phyloP scores from a whole-genome alignment of 2,329 filamentous ascomycete species.

The Uncinocarpus reesii region DNA sequence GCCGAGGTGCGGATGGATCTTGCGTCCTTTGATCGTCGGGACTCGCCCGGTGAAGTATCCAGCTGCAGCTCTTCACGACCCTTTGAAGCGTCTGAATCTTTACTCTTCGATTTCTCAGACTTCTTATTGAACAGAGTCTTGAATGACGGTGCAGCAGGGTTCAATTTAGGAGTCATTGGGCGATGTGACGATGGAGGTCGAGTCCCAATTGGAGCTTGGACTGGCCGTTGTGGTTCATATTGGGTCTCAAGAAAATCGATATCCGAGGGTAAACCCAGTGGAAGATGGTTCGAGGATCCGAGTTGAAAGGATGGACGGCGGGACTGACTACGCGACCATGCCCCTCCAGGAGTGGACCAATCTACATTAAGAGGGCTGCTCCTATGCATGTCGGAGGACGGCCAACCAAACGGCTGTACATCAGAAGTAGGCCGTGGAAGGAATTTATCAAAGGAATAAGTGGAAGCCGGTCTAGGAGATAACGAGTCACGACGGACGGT shows the following conservation, averaged over 20 bases:
- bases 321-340: conserved; percentile 69
- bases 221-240: conserved; percentile 42
- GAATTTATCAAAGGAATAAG: conserved; percentile 45
- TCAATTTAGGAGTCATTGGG: conserved; percentile 53
- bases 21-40: conserved; percentile 37
- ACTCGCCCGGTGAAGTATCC: conserved; percentile 34
- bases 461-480: conserved; percentile 42
- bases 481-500: conserved; percentile 35
- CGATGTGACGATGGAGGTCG: conserved; percentile 53
- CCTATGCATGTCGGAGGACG: conserved; percentile 45
- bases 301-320: conserved; percentile 70
- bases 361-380: conserved; percentile 44
- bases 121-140: conserved; percentile 57
- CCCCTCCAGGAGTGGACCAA: conserved; percentile 43
- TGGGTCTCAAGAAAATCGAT: conserved; percentile 39
- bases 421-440: conserved; percentile 70
- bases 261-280: conserved; percentile 45
- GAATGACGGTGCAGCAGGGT: conserved; percentile 83
- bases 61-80: conserved; percentile 21
- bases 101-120: conserved; percentile 29
- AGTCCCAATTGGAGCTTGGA: conserved; percentile 66
- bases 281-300: conserved; percentile 57
- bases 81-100: conserved; percentile 21
- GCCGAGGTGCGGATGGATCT: conserved; percentile 38
- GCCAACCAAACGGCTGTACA: conserved; percentile 63